Evolutionary conservation across 306 rosid genomes (phyloP).

Genomic region (Astragalus glycyphyllos): DNA sequence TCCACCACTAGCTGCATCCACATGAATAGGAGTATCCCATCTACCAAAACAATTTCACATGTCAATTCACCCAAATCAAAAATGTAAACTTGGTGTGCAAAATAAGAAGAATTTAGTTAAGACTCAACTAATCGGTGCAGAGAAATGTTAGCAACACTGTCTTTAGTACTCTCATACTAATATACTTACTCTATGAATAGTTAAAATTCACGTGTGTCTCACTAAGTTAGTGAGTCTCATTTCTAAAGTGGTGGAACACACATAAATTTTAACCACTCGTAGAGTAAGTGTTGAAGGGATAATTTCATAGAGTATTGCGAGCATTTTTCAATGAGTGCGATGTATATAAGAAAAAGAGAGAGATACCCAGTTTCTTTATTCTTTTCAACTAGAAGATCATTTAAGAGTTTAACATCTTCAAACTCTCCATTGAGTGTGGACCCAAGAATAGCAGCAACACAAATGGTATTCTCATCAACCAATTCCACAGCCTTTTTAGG

Average conservation of each 20-base stretch:
- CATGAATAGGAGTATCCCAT: conserved; percentile 98
- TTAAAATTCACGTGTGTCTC: too few relatives aligned
- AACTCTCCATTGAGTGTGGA: conserved; percentile 95
- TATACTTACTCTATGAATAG: too few relatives aligned
- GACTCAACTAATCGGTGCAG: too few relatives aligned
- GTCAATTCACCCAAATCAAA: not conserved
- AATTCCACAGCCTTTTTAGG: conserved; percentile 81
- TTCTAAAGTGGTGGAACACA: too few relatives aligned
- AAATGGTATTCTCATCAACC: conserved; percentile 96
- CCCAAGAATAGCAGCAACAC: conserved; percentile 95
- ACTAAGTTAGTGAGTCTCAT: too few relatives aligned
- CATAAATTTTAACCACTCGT: too few relatives aligned
- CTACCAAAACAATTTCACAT: conserved; percentile 42
- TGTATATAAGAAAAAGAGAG: not conserved
- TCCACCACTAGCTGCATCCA: conserved; percentile 97
- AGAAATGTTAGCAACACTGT: too few relatives aligned
- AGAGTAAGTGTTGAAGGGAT: too few relatives aligned
- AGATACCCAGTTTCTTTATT: conserved; percentile 78
- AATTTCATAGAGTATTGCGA: too few relatives aligned
- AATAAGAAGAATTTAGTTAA: too few relatives aligned
- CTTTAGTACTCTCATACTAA: too few relatives aligned
- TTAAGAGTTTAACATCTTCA: conserved; percentile 86
- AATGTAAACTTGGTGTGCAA: not conserved
- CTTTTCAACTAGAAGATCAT: conserved; percentile 74
- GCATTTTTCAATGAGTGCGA: too few relatives aligned